Base-by-base conservation (phyloP, 2,329 filamentous ascomycete species). In the Apiospora marii region DNA sequence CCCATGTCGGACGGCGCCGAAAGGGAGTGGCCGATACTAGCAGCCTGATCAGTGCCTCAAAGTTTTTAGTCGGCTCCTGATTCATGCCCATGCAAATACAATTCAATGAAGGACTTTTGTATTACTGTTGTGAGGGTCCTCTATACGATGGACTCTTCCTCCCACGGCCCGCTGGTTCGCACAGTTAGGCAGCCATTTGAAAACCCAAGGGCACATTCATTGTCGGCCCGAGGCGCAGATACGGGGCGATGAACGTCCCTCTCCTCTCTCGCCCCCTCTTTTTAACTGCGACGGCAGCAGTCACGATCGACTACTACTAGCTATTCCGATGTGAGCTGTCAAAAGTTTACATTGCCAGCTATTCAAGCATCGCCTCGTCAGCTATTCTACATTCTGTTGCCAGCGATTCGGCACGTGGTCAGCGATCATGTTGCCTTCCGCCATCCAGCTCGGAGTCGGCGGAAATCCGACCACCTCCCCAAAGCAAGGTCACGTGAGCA, bases 1-100 rank as follows among this genome's bases (percentile, higher is more conserved):
- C 30, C 30, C 58, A 64, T 64, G 19, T 64, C 58, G 30, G 53
- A 5, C 53, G 53, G 16, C 53, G 53, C 53, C 27, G 51, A 58
- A 58, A 34, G 51, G 53, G 53, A 37, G 30, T 61, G 30, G 30
- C 53, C 58, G 34, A 64, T 64, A 22, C 58, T 61, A 64, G 30
- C 53, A 61, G 30, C 34, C 53, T 37, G 53, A 61, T 34, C 58
- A 24, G 19, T 64, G 58, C 58, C 34, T 64, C 58, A 64, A 64
- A n/a, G 58, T n/a, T 41, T 34, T 64, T 64, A 41, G 30, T 41
- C 41, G 41, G 58, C 58, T 64, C 34, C 58, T 64, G 58, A 10
- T 41, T 64, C 19, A 12, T n/a, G 58, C 34, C 19, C 22, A 64
- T 37, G 58, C 34, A 41, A 41, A 41, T 61, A 16, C 3, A 61